Conservation (phyloP, 257 asterid genomes). For the Penstemon newberryi region DNA sequence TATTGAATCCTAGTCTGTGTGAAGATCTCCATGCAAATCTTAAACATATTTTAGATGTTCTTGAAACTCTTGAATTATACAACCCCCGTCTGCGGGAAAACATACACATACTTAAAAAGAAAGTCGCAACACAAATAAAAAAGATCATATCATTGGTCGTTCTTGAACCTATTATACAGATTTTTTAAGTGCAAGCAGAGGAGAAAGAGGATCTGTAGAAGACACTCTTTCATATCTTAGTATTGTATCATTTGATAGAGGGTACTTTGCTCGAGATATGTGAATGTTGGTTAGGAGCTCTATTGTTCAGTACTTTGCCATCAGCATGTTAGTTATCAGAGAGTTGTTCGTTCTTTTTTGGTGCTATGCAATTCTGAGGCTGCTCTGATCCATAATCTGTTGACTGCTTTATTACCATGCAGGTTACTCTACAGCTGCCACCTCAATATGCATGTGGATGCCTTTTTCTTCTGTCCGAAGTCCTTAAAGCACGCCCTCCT, state of each 20-base stretch:
- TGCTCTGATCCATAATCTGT: conserved; percentile 2
- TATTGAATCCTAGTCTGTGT: not conserved
- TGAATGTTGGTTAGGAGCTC: not conserved
- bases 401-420: conserved; percentile 27
- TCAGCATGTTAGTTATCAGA: not conserved
- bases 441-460: conserved; percentile 98
- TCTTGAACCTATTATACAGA: not conserved
- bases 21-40: not conserved
- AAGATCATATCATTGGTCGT: not conserved
- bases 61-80: not conserved
- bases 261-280: not conserved
- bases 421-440: conserved; percentile 92
- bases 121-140: not conserved
- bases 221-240: not conserved
- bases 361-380: not conserved
- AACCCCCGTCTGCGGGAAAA: not conserved
- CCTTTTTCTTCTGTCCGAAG: conserved; percentile 92
- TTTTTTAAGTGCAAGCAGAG: not conserved
- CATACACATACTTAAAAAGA: not conserved
- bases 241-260: not conserved
- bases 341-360: not conserved
- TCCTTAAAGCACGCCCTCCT: conserved; percentile 86
- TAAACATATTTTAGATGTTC: not conserved
- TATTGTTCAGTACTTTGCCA: not conserved
- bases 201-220: not conserved